Base-by-base conservation (phyloP, 2,329 filamentous ascomycete genomes). In the Cryphonectria carpinicola region DNA sequence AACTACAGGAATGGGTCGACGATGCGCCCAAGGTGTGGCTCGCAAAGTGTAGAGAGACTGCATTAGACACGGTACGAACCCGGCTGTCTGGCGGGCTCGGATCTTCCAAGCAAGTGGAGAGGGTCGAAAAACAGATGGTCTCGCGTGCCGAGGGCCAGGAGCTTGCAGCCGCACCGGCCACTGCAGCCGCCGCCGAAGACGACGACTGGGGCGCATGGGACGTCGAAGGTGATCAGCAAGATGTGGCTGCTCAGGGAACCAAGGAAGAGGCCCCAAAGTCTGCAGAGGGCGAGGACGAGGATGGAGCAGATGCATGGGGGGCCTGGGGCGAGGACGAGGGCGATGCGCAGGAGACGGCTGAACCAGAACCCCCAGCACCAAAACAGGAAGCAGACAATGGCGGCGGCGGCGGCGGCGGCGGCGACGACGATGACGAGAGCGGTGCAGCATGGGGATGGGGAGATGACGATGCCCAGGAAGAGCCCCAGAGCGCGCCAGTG, bases 401-500 rank as follows among this genome's bases (percentile, higher is more conserved):
- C 62, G 82, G 85, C 19, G 32, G 32, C 32, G 80, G 83, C 62
- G 82, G 85, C 19, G 32, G 32, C 32, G 80, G 83, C 60, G 82
- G 85, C 17, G 73, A 67, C 17, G 80, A 83, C 60, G 82, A 85
- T 17, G 80, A 83, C 60, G 82, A 85, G 32, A 83, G 81, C 1
- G 83, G 83, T 14, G 92, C 94, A 74, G 93, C 93, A 37, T 97
- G 94, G 92, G 94, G 92, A 3, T 97, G 94, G 93, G 92, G 89
- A 32, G 94, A 89, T 22, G 85, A 94, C 52, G 92, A 92, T 41
- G 76, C 80, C 32, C 65, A 78, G 74, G 71, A 75, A 74, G n/a
- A 80, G 78, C 70, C 75, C 61, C 75, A 79, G 65, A 73, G 73
- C n/a, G 68, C 74, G 28, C 19, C 65, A 8, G 56, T 66, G 25